phyloP scores from a whole-genome alignment of 208 protist genomes.

The Vickermania spadyakhi region DNA sequence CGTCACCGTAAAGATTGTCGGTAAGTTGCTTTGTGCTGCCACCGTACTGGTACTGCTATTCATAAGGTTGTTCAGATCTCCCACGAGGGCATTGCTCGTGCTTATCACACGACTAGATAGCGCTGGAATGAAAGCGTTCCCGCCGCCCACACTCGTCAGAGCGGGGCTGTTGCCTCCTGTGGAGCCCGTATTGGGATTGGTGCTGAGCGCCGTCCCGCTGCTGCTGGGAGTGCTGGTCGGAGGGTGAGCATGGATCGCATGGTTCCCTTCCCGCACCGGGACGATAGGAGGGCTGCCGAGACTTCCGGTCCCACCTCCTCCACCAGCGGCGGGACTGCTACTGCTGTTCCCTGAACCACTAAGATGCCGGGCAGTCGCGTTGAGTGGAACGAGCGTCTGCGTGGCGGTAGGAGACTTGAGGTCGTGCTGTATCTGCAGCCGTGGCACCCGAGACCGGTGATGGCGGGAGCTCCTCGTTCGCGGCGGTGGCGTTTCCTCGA shows the following conservation, averaged over 20 bases:
- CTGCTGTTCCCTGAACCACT: not conserved
- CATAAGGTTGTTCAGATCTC: not conserved
- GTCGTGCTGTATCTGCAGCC: not conserved
- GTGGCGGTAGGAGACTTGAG: not conserved
- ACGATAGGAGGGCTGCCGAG: not conserved
- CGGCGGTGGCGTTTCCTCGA: not conserved
- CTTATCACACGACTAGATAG: not conserved
- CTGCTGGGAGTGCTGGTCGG: not conserved
- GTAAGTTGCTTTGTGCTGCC: not conserved
- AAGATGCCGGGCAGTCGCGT: not conserved
- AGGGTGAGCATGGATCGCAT: not conserved
- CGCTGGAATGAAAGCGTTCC: not conserved
- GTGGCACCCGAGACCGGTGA: not conserved
- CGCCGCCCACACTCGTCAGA: not conserved
- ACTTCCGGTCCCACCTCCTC: not conserved
- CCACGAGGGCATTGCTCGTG: not conserved
- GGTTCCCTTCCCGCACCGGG: not conserved
- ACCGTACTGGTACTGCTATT: not conserved
- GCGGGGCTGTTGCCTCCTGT: too few relatives aligned
- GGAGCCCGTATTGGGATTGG: too few relatives aligned
- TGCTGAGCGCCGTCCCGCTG: not conserved
- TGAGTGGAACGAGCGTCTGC: not conserved
- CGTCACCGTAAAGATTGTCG: constrained; percentile 1
- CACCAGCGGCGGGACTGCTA: not conserved
- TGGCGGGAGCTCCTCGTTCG: not conserved